phyloP scores from a whole-genome alignment of 495 filamentous ascomycete genomes.

The Filosporella fistucella region DNA sequence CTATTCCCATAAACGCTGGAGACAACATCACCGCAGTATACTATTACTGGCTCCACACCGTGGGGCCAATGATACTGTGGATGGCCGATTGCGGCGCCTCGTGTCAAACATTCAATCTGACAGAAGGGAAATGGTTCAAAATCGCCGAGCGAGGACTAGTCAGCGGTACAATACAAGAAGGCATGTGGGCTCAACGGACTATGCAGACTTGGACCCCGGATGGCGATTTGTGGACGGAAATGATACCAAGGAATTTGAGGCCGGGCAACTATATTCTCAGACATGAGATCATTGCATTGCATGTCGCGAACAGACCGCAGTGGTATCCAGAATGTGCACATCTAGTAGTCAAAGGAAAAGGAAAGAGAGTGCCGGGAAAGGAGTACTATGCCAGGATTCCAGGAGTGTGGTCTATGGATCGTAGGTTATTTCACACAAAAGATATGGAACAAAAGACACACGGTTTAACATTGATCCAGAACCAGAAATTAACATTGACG shows the following conservation, averaged over 20 bases:
- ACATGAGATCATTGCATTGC: slow-evolving; percentile 51
- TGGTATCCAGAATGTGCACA: slow-evolving; percentile 55
- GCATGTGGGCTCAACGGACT: slow-evolving; percentile 45
- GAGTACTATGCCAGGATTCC: slow-evolving; percentile 44
- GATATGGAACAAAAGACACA: too few relatives aligned
- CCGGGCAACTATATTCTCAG: slow-evolving; percentile 46
- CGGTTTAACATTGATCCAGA: slow-evolving; percentile 29
- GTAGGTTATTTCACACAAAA: too few relatives aligned
- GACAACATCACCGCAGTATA: slow-evolving; percentile 41
- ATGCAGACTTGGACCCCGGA: slow-evolving; percentile 42
- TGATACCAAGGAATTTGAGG: slow-evolving; percentile 40
- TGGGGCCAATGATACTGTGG: slow-evolving; percentile 47
- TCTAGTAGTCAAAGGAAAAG: slow-evolving; percentile 41
- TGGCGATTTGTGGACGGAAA: slow-evolving; percentile 41
- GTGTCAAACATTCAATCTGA: slow-evolving; percentile 36
- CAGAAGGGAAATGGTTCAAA: slow-evolving; percentile 42
- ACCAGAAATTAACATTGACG: slow-evolving; percentile 45
- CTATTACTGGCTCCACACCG: slow-evolving; percentile 48
- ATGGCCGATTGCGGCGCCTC: slow-evolving; percentile 37
- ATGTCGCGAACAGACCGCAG: slow-evolving; percentile 47
- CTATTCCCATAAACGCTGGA: slow-evolving; percentile 38
- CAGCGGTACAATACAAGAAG: slow-evolving; percentile 41
- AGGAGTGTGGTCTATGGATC: slow-evolving; percentile 40
- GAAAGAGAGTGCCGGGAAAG: slow-evolving; percentile 32
- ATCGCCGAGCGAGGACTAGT: slow-evolving; percentile 46